Conservation (phyloP, 306 rosid species). For the Gleditsia sinensis region DNA sequence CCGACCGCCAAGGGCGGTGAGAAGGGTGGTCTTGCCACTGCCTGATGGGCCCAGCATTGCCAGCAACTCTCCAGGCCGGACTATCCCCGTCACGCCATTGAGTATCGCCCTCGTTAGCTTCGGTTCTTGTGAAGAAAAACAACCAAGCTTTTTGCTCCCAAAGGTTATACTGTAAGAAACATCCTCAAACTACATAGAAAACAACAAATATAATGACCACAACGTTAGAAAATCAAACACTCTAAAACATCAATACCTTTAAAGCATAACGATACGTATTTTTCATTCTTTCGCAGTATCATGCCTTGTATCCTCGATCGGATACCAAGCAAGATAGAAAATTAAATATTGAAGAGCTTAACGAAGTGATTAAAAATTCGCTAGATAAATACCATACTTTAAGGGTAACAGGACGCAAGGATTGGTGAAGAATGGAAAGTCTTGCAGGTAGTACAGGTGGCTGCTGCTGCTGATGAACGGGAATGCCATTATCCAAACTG, state of each 20-base stretch:
- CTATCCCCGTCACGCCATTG: constrained; percentile 64
- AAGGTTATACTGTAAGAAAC: constrained; percentile 57
- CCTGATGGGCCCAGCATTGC: constrained; percentile 97
- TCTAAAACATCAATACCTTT: no score
- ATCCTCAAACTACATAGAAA: constrained; percentile 67
- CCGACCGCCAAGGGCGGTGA: constrained; percentile 73
- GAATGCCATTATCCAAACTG: constrained; percentile 39
- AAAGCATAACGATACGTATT: no score
- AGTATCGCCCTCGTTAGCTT: constrained; percentile 51
- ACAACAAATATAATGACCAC: neutral
- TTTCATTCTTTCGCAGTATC: no score
- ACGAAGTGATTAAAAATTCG: neutral
- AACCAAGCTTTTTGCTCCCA: constrained; percentile 34
- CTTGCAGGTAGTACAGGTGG: constrained; percentile 27
- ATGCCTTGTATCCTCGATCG: no score
- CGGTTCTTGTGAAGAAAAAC: constrained; percentile 41
- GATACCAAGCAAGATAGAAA: no score
- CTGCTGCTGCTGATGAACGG: constrained; percentile 17
- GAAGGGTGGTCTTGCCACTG: constrained; percentile 83
- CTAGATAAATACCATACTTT: constrained; percentile 47
- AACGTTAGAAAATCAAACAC: neutral
- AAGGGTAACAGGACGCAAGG: constrained; percentile 68
- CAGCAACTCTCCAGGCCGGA: constrained; percentile 69
- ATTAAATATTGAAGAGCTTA: neutral
- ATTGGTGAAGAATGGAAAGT: constrained; percentile 55